A percentile compares a stretch with the other conserved stretches of the same genome.
Conservation (phyloP, 2,329 filamentous ascomycete genomes). For the Curvularia hawaiiensis region DNA sequence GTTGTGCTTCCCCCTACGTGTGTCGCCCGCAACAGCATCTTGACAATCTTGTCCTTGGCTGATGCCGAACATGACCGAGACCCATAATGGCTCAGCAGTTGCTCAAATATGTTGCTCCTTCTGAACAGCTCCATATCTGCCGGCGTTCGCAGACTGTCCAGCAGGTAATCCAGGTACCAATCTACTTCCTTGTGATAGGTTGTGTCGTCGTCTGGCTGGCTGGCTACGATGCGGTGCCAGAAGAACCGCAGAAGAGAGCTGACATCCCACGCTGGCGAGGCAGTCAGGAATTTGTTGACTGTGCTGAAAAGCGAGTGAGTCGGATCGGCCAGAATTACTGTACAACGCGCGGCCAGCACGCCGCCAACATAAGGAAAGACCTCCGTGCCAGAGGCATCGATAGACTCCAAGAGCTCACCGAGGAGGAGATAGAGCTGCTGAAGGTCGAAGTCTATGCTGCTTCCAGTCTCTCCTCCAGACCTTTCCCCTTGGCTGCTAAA, state of each 20-base stretch:
- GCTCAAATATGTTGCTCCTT: conserved; percentile 72
- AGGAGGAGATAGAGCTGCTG: conserved; percentile 80
- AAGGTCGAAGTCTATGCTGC: conserved; percentile 65
- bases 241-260: conserved; percentile 62
- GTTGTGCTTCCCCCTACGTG: conserved; percentile 77
- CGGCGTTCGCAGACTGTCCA: conserved; percentile 67
- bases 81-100: conserved; percentile 70
- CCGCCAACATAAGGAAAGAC: conserved; percentile 74
- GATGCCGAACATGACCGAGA: conserved; percentile 67
- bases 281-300: conserved; percentile 81
- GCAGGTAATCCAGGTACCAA: conserved; percentile 75
- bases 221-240: conserved; percentile 74
- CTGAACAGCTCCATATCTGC: conserved; percentile 66
- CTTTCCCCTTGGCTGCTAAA: conserved; percentile 35
- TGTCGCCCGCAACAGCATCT: conserved; percentile 68
- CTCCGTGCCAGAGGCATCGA: conserved; percentile 24
- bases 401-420: conserved; percentile 80
- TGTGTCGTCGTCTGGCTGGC: conserved; percentile 76
- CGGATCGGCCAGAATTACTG: conserved; percentile 75
- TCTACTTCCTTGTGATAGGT: conserved; percentile 69
- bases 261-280: conserved; percentile 74
- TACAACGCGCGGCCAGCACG: conserved; percentile 74
- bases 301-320: conserved; percentile 85
- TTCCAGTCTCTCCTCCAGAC: conserved; percentile 11
- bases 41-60: conserved; percentile 66